These are phyloP conservation scores for Onygenales sp. DNA, from an alignment of 2,329 filamentous ascomycete genomes.

Conservation along the genomic window DNA sequence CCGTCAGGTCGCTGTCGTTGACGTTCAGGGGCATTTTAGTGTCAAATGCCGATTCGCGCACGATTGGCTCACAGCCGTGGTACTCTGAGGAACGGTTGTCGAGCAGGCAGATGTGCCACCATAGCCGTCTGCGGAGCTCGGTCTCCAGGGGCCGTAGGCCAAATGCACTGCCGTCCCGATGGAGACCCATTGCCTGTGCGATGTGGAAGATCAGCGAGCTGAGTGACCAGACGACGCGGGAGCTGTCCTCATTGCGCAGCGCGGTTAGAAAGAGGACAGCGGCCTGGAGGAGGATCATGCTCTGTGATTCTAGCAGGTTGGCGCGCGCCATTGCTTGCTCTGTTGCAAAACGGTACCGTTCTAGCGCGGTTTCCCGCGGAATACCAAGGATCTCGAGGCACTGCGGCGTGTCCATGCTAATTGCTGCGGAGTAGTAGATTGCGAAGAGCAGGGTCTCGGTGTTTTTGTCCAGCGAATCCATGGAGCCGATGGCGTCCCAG, in stretches of 20 bases:
- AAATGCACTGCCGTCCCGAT: conserved; percentile 10
- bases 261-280: conserved; percentile 49
- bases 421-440: conserved; percentile 49
- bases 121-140: not conserved
- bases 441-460: conserved; percentile 49
- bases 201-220: conserved; percentile 20
- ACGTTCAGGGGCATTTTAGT: not conserved
- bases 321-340: conserved; percentile 52
- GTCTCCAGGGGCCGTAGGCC: not conserved
- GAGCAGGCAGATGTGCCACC: not conserved
- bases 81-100: not conserved
- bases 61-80: not conserved
- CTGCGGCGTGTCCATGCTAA: conserved; percentile 40
- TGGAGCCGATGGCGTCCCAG: too few relatives aligned
- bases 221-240: conserved; percentile 20
- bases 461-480: conserved; percentile 29
- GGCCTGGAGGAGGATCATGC: conserved; percentile 48
- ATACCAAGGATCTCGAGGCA: conserved; percentile 38
- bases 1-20: not conserved
- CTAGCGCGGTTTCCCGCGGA: conserved; percentile 35
- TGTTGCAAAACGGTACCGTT: conserved; percentile 46
- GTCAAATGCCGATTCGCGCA: not conserved
- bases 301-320: conserved; percentile 49
- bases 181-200: conserved; percentile 22
- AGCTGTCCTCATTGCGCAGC: conserved; percentile 21